Evolutionary conservation across 179 eudicot genomes (phyloP), one percentile per base, ranked within the genome.

Genomic region (Silene noctiflora): DNA sequence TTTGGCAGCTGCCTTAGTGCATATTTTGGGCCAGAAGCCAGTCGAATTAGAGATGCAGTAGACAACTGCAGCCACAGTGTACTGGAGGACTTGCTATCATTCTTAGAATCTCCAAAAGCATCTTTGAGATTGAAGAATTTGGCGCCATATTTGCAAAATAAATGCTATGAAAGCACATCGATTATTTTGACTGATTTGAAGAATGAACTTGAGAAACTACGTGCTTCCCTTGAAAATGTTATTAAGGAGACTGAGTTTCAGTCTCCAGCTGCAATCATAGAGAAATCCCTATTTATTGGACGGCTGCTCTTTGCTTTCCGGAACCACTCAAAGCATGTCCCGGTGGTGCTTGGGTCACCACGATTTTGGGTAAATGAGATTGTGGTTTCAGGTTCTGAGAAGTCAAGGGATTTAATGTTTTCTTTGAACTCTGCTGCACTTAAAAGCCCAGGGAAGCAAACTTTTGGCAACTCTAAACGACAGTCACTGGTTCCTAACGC

Each of bases 81-180:
- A 76, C 93, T 95, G 24, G 89, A 86, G 73, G 99, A 95, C 76
- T 83, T 95, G 19, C 84, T 95, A 22, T 83, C 86, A 64, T 93
- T 95, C 84, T 85, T 95, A 46, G 97, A 95, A 75, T 95, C 99
- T 74, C 99, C 99, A 67, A 95, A 93, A 80, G 90, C 99, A 64
- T 83, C 97, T 71, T 71, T 84, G 73, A 89, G 99, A 82, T 69
- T 89, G 80, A 91, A 81, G 80, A 87, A 86, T 75, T 78, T 95
- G 72, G 91, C 88, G 12, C 89, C 95, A 22, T 89, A 91, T 82
- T 76, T 93, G 74, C 99, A 95, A 78, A 83, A 76, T 71, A 87
- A 86, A 83, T 95, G 97, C 77, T 88, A 88, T 78, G 83, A 79
- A 70, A 91, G 92, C 78, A 72, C 89, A 66, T 83, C 90, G 53